Base-by-base conservation (phyloP, 306 rosid species). In the Aeschynomene evenia region DNA sequence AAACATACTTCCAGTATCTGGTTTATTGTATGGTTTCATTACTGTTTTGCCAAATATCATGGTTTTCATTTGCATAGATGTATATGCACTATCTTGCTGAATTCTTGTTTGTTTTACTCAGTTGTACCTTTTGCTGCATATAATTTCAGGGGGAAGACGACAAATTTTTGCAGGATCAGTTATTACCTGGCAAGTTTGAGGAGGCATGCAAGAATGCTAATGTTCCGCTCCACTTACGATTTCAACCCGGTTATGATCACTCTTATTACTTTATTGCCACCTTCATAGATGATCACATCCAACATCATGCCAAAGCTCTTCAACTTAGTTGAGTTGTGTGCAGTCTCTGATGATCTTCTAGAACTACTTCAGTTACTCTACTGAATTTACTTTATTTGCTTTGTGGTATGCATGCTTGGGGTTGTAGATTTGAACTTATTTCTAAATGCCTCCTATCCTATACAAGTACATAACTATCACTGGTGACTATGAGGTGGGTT, bases 271-370 rank as follows among this genome's bases (percentile, higher is more conserved):
- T 94, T 49, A 76, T 90, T 57, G 77, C 98, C 75, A 82, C 98
- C 75, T 90, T 93, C 89, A 84, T 93, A 15, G 97, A 90, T 10
- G 98, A 93, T 82, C 98, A 90, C 85, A 88, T 94, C 74, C 77
- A 48, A 19, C 97, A 90, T 86, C 97, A 90, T 73, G 92, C 90
- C 81, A 96, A 94, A 81, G 97, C 95, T 66, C 94, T 93, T 77
- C 77, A 79, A 48, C 86, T 78, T 49, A 70, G 71, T 23, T 85
- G 88, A 83, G 51, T 64, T 58, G 69, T 81, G 54, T 60, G 57
- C 71, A 24, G 62, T 71, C 9, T 79, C n/a, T n/a, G n/a, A n/a
- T n/a, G 31, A 74, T 22, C 57, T 68, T 64, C 51, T 59, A 20
- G 66, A 69, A 66, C 66, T 40, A 39, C 51, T 66, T 28, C 48